These are phyloP conservation scores for Conringia planisiliqua DNA, from an alignment of 345 rosid species.

Conservation along the genomic window DNA sequence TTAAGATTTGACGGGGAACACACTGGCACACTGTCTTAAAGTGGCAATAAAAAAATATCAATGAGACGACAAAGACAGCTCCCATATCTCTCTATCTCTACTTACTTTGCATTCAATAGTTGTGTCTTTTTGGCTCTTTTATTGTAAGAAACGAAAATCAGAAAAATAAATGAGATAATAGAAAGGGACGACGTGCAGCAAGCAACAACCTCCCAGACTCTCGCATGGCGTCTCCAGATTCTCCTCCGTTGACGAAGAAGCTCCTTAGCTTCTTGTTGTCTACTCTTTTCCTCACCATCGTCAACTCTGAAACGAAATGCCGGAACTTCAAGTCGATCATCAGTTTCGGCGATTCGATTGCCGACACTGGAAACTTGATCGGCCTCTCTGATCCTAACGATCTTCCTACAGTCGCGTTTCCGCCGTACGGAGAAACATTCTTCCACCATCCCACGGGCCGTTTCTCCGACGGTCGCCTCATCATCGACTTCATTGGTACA, in stretches of 20 bases:
- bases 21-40: not conserved
- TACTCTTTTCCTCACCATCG: not conserved
- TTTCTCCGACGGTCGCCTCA: conserved; percentile 47
- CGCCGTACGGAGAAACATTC: conserved; percentile 46
- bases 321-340: conserved; percentile 35
- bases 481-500: conserved; percentile 54
- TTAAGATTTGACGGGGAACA: not conserved
- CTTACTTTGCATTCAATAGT: not conserved
- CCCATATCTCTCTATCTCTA: not conserved
- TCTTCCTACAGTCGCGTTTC: conserved; percentile 27
- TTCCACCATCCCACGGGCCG: conserved; percentile 52
- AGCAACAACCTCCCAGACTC: not conserved
- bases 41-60: not conserved
- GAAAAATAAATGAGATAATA: not conserved
- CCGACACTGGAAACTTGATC: conserved; percentile 52
- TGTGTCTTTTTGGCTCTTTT: no score
- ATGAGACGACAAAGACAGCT: not conserved
- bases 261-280: not conserved
- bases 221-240: not conserved
- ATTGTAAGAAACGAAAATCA: no score
- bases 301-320: not conserved
- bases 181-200: not conserved
- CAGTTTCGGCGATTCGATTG: conserved; percentile 57
- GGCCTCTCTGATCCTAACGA: conserved; percentile 1
- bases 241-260: not conserved